These are phyloP conservation scores for Trametes cinnabarina DNA, from an alignment of 768 basidiomycete species.

Conservation along the genomic window DNA sequence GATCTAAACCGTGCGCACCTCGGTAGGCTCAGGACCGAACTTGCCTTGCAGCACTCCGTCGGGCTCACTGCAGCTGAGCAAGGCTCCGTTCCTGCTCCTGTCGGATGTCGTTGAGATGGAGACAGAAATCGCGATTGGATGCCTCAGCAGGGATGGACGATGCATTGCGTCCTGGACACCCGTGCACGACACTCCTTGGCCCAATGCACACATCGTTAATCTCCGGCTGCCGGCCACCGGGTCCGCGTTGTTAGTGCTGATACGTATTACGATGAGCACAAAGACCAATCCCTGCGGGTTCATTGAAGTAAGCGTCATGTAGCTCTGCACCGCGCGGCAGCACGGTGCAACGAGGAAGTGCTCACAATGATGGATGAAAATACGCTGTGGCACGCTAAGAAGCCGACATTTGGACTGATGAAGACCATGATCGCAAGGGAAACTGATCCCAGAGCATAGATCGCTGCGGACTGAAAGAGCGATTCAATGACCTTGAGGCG, in stretches of 20 bases:
- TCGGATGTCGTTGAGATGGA: constrained; percentile 15
- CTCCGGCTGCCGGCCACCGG: not conserved
- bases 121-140: constrained; percentile 12
- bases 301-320: not conserved
- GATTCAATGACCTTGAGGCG: constrained; percentile 11
- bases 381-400: constrained; percentile 14
- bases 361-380: constrained; percentile 16
- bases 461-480: constrained; percentile 14
- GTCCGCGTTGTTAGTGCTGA: constrained; percentile 2
- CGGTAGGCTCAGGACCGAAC: too few species aligned
- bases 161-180: not conserved
- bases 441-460: constrained; percentile 9
- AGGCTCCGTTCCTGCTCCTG: not conserved
- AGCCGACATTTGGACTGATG: constrained; percentile 7
- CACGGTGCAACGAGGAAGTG: not conserved
- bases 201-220: not conserved
- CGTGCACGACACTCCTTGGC: not conserved
- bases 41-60: not conserved
- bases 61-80: not conserved
- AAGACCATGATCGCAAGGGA: constrained; percentile 16
- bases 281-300: constrained; percentile 7
- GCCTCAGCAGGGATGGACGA: not conserved
- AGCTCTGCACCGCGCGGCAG: not conserved
- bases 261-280: constrained; percentile 14
- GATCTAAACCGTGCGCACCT: too few species aligned